Conservation (phyloP, 1,284 basidiomycete genomes). For the Stygiomarasmius scandens region DNA sequence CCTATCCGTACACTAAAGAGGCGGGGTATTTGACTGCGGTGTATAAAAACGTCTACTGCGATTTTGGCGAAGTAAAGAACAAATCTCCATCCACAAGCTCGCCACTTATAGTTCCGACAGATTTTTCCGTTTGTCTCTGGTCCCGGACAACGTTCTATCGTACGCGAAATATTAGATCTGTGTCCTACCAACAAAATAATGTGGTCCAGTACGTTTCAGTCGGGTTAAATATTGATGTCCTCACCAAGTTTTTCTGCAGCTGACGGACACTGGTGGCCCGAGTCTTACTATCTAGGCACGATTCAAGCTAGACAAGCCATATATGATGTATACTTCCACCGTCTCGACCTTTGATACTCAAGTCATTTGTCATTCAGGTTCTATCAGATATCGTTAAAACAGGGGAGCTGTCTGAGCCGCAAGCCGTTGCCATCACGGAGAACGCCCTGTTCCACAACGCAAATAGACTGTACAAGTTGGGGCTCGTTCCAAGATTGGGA, state of each 20-base stretch:
- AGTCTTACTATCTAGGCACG: slow-evolving; percentile 69
- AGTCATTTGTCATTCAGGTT: slow-evolving; percentile 38
- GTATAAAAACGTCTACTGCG: slow-evolving; percentile 73
- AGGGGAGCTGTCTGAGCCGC: slow-evolving; percentile 49
- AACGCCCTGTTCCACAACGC: slow-evolving; percentile 62
- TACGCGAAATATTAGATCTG: slow-evolving; percentile 69
- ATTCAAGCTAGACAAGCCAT: slow-evolving; percentile 65
- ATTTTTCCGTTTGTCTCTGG: slow-evolving; percentile 70
- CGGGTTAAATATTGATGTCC: neutral
- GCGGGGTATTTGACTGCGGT: slow-evolving; percentile 73
- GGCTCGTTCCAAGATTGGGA: slow-evolving; percentile 34
- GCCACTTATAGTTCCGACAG: slow-evolving; percentile 23
- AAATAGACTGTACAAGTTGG: slow-evolving; percentile 57
- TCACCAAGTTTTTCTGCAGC: slow-evolving; percentile 37
- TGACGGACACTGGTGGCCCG: slow-evolving; percentile 80
- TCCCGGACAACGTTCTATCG: slow-evolving; percentile 58
- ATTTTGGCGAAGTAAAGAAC: slow-evolving; percentile 65
- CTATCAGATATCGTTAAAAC: slow-evolving; percentile 46
- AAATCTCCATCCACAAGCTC: neutral
- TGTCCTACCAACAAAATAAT: slow-evolving; percentile 75
- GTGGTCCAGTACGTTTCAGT: slow-evolving; percentile 66
- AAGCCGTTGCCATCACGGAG: slow-evolving; percentile 53
- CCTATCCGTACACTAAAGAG: slow-evolving; percentile 75
- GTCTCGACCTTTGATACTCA: neutral
- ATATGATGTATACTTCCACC: slow-evolving; percentile 46